Percentiles rank a stretch among this genome's conserved stretches.
Evolutionary conservation across 1,284 basidiomycete species (phyloP).

Genomic region (Polyporus tsugae): DNA sequence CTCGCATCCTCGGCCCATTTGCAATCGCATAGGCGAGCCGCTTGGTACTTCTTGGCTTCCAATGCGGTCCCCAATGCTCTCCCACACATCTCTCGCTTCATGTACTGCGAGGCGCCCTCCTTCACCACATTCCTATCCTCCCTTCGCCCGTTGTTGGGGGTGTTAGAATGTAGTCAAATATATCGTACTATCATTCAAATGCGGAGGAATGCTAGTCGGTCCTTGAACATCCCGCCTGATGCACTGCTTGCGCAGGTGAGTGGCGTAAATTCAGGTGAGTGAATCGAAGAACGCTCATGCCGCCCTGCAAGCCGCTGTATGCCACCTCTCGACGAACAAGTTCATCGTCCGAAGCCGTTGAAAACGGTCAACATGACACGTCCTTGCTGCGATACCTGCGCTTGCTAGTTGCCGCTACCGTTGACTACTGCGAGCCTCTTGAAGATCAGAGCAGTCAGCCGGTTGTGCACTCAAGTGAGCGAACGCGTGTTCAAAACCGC

Average conservation of each 20-base stretch:
- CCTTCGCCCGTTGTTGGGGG: slow-evolving; percentile 22
- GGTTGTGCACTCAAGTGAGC: background rate
- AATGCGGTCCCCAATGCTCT: slow-evolving; percentile 26
- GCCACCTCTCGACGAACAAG: slow-evolving; percentile 5
- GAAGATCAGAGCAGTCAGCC: background rate
- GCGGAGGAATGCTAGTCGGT: slow-evolving; percentile 29
- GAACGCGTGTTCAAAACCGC: slow-evolving; percentile 17
- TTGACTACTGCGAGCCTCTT: slow-evolving; percentile 17
- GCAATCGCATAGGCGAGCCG: slow-evolving; percentile 15
- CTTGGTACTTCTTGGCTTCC: slow-evolving; percentile 27
- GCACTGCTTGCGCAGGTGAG: slow-evolving; percentile 34
- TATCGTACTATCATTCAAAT: slow-evolving; percentile 31
- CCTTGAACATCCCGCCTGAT: slow-evolving; percentile 27
- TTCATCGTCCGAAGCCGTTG: background rate
- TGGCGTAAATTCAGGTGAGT: slow-evolving; percentile 30
- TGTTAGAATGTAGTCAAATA: slow-evolving; percentile 31
- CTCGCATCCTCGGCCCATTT: background rate
- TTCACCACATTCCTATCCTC: slow-evolving; percentile 5
- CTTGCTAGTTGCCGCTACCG: slow-evolving; percentile 18
- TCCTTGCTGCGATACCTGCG: slow-evolving; percentile 22
- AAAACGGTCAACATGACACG: background rate
- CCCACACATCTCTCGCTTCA: slow-evolving; percentile 27
- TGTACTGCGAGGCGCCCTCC: slow-evolving; percentile 14
- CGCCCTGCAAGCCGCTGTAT: slow-evolving; percentile 28
- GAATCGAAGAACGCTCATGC: slow-evolving; percentile 22